Base-by-base conservation (phyloP, 1,139 yeast genomes). In the Meyerozyma smithsonii region DNA sequence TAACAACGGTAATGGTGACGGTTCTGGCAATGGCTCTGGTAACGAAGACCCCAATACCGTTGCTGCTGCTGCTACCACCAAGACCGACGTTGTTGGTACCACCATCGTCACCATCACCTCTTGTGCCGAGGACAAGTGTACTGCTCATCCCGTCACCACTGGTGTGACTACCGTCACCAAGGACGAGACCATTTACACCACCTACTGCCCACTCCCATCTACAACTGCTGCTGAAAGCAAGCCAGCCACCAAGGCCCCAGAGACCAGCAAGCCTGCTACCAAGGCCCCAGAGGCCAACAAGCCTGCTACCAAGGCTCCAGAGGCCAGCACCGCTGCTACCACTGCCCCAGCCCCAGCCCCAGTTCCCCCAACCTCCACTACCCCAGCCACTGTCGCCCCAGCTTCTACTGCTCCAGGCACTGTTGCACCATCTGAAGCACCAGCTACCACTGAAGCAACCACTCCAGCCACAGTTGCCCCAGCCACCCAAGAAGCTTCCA, bases 41-140 rank as follows among this genome's bases (percentile, higher is more conserved):
- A 30, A 30, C 21, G 34, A 11, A 15, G 10, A 21, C 24, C 24
- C 24, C 10, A 11, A 11, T 3, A 28, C 34, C 15, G 10, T 30
- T 10, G 34, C 58, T 28, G 38, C 39, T 28, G 34, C 20, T 30
- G n/a, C 34, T 4, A 58, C 56, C n/a, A n/a, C n/a, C 37, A 49
- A 50, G 26, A 51, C 61, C 43, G 54, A 51, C 40, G 41, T 54
- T 37, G 46, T 42, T 21, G 34, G 34, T 26, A 53, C 60, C 48
- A 61, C 68, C 35, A 56, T 59, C 43, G 57, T 59, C 41, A 61
- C 69, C 51, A 51, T 62, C 50, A 62, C 68, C 42, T 61, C 68
- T 44, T 64, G 69, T 54, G 45, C 55, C 21, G 54, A 52, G 46
- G 44, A 53, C 49, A 46, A 43, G 51, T 50, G 50, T 51, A 32